These are phyloP conservation scores for Vinca major DNA, from an alignment of 305 asterid genomes.

Conservation along the genomic window DNA sequence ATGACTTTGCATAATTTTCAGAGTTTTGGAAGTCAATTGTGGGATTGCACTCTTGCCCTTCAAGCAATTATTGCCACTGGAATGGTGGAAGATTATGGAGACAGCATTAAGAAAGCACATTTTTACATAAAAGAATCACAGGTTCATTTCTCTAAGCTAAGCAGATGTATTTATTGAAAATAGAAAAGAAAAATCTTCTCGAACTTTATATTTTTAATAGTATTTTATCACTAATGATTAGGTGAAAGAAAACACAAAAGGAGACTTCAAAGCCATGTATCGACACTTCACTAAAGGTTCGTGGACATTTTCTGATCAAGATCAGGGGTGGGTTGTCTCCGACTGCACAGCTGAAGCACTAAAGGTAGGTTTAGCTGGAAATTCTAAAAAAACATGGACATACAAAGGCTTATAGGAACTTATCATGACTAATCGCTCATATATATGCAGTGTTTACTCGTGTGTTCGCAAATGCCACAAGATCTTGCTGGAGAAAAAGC, in stretches of 20 bases:
- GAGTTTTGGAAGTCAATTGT: constrained; percentile 69
- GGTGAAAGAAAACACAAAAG: constrained; percentile 53
- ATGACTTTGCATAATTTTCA: not conserved
- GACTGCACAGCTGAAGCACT: constrained; percentile 74
- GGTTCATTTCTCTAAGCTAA: constrained; percentile 19
- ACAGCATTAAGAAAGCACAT: constrained; percentile 57
- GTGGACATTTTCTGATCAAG: constrained; percentile 91
- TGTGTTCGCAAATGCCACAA: constrained; percentile 53
- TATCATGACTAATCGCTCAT: too few relatives aligned
- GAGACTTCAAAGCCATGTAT: constrained; percentile 56
- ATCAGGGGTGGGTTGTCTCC: constrained; percentile 84
- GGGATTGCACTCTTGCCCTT: constrained; percentile 59
- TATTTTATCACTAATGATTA: constrained; percentile 10
- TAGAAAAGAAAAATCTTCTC: too few relatives aligned
- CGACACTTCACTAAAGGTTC: constrained; percentile 77
- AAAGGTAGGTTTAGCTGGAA: constrained; percentile 29
- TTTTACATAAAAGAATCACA: constrained; percentile 66
- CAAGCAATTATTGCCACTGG: constrained; percentile 63
- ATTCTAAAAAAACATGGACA: too few relatives aligned
- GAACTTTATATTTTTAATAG: not conserved
- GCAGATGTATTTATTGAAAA: not conserved
- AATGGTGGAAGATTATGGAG: constrained; percentile 71
- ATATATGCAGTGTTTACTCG: constrained; percentile 54
- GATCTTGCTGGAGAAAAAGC: constrained; percentile 53
- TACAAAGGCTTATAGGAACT: too few relatives aligned